Base-by-base conservation (phyloP, 805 yeast genomes). In the Ogataea trehaloabstinens region DNA sequence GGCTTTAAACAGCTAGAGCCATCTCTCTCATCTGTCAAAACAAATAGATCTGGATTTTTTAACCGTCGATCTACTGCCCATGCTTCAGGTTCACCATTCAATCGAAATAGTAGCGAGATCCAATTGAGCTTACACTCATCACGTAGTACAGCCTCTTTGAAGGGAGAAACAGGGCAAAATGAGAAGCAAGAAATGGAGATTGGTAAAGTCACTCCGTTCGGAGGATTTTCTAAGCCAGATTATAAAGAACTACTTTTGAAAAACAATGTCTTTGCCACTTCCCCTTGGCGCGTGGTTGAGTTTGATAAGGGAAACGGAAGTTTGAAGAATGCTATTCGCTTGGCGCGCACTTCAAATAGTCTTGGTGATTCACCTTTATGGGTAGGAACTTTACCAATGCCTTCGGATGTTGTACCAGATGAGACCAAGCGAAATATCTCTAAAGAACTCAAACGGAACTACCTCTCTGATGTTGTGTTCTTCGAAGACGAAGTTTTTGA, bases 331-430 rank as follows among this genome's bases (percentile, higher is more conserved):
- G 96, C 98, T 0, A 76, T 93, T 12, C 72, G 74, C 34, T 65
- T 82, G 5, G 83, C 91, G 0, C 56, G 74, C 11, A 55, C 60
- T 16, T 63, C 71, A 24, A 57, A 68, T 1, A 53, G 63, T 0
- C 19, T 41, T 3, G 65, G 68, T 8, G 60, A 68, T 31, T 55
- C 64, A 4, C 69, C 67, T 34, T 68, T 65, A 41, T 91, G 96
- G 95, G 76, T 91, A 2, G 99, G 99, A n/a, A 81, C 95, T 0
- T 63, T 85, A 24, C 95, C 96, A 19, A 84, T 89, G 73, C 95
- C 97, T 15, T 83, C 91, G 15, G 97, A 93, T 61, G 79, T 73
- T 20, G 73, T 93, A 15, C 84, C 93, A 4, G 63, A 64, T 0
- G 55, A 61, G 0, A 79, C 83, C 3, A 78, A 75, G 44, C 45